These are phyloP conservation scores for Nadsonia commutata DNA, from an alignment of 1,139 yeast species.

Conservation along the genomic window DNA sequence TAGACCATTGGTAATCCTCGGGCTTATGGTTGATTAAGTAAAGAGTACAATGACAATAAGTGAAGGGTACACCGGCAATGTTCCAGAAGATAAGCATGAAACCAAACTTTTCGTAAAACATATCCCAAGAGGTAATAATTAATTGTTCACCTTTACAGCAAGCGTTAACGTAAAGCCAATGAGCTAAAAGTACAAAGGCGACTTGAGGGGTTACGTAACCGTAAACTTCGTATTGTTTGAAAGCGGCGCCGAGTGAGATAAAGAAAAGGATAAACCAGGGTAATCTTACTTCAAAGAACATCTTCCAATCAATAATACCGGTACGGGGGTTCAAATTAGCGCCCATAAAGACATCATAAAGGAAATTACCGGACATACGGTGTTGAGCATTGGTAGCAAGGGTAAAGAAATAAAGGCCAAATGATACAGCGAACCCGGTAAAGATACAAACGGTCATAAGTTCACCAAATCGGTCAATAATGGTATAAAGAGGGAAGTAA, in stretches of 20 bases:
- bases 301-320: slow-evolving; percentile 82
- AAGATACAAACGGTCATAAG: slow-evolving; percentile 85
- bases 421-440: slow-evolving; percentile 59
- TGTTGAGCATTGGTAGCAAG: slow-evolving; percentile 37
- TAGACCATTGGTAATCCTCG: slow-evolving; percentile 59
- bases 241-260: slow-evolving; percentile 56
- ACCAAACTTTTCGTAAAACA: slow-evolving; percentile 97
- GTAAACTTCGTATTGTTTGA: slow-evolving; percentile 66
- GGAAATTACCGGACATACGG: slow-evolving; percentile 78
- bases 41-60: slow-evolving; percentile 87
- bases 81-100: slow-evolving; percentile 98
- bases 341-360: slow-evolving; percentile 93
- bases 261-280: slow-evolving; percentile 92
- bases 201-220: slow-evolving; percentile 75
- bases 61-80: slow-evolving; percentile 97
- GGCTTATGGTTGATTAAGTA: slow-evolving; percentile 76
- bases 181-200: slow-evolving; percentile 59
- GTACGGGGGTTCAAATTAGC: slow-evolving; percentile 93
- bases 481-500: slow-evolving; percentile 52
- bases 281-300: slow-evolving; percentile 92
- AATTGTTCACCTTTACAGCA: slow-evolving; percentile 96
- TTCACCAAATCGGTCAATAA: slow-evolving; percentile 74
- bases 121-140: slow-evolving; percentile 97
- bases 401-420: slow-evolving; percentile 49
- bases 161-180: slow-evolving; percentile 91